phyloP scores from a whole-genome alignment of 768 basidiomycete species.

The Pulveroboletus sp. region DNA sequence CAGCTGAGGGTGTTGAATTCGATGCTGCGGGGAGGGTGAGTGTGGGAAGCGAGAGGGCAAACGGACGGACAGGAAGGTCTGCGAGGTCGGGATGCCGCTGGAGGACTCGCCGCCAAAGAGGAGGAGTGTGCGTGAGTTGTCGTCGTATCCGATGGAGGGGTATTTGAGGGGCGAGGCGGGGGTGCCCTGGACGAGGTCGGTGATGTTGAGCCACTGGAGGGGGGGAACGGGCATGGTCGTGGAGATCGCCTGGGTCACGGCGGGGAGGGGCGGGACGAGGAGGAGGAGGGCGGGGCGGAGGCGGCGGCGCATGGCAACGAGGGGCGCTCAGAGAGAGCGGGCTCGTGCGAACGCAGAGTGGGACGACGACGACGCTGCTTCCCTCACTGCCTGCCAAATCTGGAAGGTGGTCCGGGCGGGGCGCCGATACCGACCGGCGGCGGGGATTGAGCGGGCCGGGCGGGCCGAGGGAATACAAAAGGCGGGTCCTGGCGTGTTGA shows the following conservation, averaged over 20 bases:
- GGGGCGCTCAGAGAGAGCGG: slow-evolving; percentile 28
- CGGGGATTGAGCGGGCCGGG: not conserved
- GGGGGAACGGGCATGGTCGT: slow-evolving; percentile 45
- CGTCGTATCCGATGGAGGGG: slow-evolving; percentile 61
- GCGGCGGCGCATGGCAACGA: not conserved
- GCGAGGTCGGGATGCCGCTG: slow-evolving; percentile 56
- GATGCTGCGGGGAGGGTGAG: slow-evolving; percentile 42
- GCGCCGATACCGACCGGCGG: slow-evolving; percentile 6
- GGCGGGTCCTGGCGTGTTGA: not conserved
- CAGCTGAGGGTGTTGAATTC: slow-evolving; percentile 61
- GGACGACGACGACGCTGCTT: slow-evolving; percentile 9
- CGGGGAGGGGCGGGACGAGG: slow-evolving; percentile 15
- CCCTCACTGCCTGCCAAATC: slow-evolving; percentile 11
- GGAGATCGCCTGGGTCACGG: slow-evolving; percentile 47
- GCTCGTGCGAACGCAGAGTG: slow-evolving; percentile 14
- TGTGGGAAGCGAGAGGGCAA: not conserved
- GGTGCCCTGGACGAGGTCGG: slow-evolving; percentile 51
- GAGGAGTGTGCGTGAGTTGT: slow-evolving; percentile 52
- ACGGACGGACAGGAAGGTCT: slow-evolving; percentile 63
- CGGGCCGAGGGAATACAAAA: not conserved
- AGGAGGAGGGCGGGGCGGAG: slow-evolving; percentile 11
- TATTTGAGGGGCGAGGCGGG: slow-evolving; percentile 63
- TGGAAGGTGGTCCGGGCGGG: slow-evolving; percentile 5
- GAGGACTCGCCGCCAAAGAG: slow-evolving; percentile 77
- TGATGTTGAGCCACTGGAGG: slow-evolving; percentile 68